Conservation (phyloP, 2,329 filamentous ascomycete species). For the Fusarium metavorans region DNA sequence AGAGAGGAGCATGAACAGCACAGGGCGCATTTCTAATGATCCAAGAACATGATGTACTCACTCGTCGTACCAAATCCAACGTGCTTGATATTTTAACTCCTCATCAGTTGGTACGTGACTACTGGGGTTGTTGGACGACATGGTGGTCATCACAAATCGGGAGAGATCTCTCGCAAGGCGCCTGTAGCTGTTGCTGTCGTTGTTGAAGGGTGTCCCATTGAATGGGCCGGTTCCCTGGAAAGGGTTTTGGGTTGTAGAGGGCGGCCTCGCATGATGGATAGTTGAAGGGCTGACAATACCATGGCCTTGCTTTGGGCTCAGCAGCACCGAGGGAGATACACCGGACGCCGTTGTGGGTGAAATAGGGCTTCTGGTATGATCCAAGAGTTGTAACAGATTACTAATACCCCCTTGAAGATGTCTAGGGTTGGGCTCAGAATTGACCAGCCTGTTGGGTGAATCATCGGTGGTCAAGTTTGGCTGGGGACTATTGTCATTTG, state of each 20-base stretch:
- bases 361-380: not conserved
- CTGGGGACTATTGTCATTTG: not conserved
- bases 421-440: not conserved
- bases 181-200: constrained; percentile 32
- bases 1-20: not conserved
- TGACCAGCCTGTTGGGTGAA: not conserved
- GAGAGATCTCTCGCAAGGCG: constrained; percentile 29
- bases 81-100: constrained; percentile 47
- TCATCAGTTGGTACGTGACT: constrained; percentile 47
- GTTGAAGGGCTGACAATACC: not conserved
- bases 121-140: constrained; percentile 43
- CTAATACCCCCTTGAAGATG: not conserved
- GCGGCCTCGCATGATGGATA: not conserved
- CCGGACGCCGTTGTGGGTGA: not conserved
- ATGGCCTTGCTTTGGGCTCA: not conserved
- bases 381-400: not conserved
- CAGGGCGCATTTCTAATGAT: not conserved
- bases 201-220: not conserved
- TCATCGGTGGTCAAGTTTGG: not conserved
- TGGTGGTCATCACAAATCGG: constrained; percentile 34
- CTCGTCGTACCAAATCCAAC: constrained; percentile 45
- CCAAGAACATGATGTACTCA: not conserved
- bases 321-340: not conserved
- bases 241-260: not conserved
- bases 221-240: not conserved